Evolutionary conservation across 345 rosid species (phyloP), one percentile per base, ranked within the genome.

Genomic region (Angophora floribunda): DNA sequence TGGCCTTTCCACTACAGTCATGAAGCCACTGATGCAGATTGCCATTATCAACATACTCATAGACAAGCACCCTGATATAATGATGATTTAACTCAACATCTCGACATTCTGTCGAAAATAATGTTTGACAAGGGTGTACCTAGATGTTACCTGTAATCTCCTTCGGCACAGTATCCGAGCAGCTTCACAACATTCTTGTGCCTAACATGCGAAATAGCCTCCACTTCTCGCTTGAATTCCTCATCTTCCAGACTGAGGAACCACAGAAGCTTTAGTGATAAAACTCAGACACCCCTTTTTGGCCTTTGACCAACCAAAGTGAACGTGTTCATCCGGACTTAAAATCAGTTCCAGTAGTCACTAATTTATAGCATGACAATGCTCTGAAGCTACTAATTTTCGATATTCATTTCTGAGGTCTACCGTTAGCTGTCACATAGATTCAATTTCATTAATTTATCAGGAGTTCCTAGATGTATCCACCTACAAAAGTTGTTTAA

Each of bases 1-100:
- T 91, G 82, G 59, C 87, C 89, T 89, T 86, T 52, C 94, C 93
- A 36, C 89, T n/a, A 80, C 88, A 86, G 80, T 93, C 95, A 90
- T 96, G 97, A 86, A 97, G 96, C 99, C 97, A 95, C 85, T 93
- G 95, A 86, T 94, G 92, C 90, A 96, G 93, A 91, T 93, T 94
- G 7, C 98, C 97, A 90, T 96, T 95, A 65, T 94, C 96, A 13
- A 92, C 91, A 63, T 93, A 95, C 87, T 95, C 98, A 55, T 93
- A 92, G 61, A 96, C 93, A 88, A 97, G 95, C 86, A 91, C 89
- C 96, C 99, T 96, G 86, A 78, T 80, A n/a, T 21, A 89, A 86
- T 85, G 55, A 49, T 30, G 86, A 85, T 41, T 85, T 2, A 70
- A 51, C 32, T 22, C 28, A 30, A 50, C 44, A 88, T 53, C 21